Evolutionary conservation across 78 protist species (phyloP).

Genomic region (Isochrysis galbana): DNA sequence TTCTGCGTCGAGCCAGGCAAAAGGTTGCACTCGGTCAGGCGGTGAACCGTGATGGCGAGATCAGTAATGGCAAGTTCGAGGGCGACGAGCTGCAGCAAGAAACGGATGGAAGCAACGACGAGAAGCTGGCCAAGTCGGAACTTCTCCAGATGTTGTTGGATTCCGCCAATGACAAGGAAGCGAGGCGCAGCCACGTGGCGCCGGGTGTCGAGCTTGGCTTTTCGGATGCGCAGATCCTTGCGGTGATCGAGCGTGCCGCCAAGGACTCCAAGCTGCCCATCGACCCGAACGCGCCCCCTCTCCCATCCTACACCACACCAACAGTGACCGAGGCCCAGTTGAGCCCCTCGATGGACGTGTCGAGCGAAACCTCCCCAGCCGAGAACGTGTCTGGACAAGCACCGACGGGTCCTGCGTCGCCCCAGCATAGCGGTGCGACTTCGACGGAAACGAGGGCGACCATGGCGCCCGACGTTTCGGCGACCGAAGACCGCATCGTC

Average conservation of each 20-base stretch:
- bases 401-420: no score
- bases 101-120: background rate
- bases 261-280: background rate
- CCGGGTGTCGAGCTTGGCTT: background rate
- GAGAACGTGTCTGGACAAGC: no score
- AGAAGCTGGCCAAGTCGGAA: background rate
- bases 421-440: no score
- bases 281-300: background rate
- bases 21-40: conserved; percentile 86
- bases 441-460: no score
- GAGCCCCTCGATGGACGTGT: background rate
- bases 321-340: background rate
- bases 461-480: no score
- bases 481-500: no score
- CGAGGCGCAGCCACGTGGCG: no score
- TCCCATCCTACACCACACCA: background rate
- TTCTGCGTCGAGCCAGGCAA: conserved; percentile 89
- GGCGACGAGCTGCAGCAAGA: background rate
- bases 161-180: background rate
- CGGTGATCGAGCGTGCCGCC: background rate
- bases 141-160: background rate
- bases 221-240: background rate
- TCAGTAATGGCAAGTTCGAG: background rate
- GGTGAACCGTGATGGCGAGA: conserved; percentile 62
- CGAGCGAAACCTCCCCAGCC: no score